These are phyloP conservation scores for Fusarium sarcochroum DNA, from an alignment of 2,329 filamentous ascomycete species.

Conservation along the genomic window DNA sequence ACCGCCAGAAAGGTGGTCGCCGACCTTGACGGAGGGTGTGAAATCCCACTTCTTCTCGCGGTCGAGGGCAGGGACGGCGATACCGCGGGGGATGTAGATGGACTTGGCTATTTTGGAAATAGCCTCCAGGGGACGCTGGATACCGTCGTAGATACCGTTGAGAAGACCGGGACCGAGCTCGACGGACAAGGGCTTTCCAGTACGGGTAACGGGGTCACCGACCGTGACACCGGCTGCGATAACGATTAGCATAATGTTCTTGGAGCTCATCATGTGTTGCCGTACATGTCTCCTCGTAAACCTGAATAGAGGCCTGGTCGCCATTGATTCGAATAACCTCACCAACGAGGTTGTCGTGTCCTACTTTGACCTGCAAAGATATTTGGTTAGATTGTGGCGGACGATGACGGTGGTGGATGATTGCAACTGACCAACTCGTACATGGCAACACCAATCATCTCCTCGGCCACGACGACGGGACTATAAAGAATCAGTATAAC, in stretches of 20 bases:
- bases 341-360: slow-evolving; percentile 91
- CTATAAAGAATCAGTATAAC: slow-evolving; percentile 60
- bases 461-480: slow-evolving; percentile 95
- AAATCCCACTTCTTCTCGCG: slow-evolving; percentile 97
- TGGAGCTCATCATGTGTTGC: slow-evolving; percentile 15
- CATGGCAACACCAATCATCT: slow-evolving; percentile 99
- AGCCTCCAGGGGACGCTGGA: slow-evolving; percentile 91
- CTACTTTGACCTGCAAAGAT: slow-evolving; percentile 81
- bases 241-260: slow-evolving; percentile 36
- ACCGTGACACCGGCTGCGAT: slow-evolving; percentile 88
- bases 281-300: slow-evolving; percentile 98
- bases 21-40: slow-evolving; percentile 90
- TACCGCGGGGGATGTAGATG: slow-evolving; percentile 98
- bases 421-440: slow-evolving; percentile 86
- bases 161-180: slow-evolving; percentile 97
- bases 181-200: slow-evolving; percentile 96
- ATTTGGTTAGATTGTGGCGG: slow-evolving; percentile 26
- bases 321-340: slow-evolving; percentile 98
- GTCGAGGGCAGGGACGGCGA: slow-evolving; percentile 88
- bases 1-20: slow-evolving; percentile 96
- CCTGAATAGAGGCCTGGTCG: slow-evolving; percentile 97
- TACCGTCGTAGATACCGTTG: slow-evolving; percentile 99
- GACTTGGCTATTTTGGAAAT: slow-evolving; percentile 84
- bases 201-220: slow-evolving; percentile 90
- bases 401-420: slow-evolving; percentile 15